Evolutionary conservation across 2,329 filamentous ascomycete species (phyloP), one percentile per base, ranked within the genome.

Genomic region (Chrysosphaeria jannelii): DNA sequence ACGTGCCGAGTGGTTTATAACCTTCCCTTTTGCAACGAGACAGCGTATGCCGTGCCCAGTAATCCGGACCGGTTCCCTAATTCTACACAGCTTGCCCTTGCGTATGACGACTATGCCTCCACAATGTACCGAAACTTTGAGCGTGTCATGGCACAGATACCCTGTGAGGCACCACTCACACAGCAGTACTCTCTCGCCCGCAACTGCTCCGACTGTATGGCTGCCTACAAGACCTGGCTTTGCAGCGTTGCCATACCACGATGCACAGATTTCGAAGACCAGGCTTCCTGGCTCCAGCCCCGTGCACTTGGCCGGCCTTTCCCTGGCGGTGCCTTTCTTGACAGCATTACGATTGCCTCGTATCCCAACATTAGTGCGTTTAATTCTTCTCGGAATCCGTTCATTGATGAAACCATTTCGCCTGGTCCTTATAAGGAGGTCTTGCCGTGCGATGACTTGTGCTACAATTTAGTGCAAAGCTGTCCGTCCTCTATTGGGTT

Each of bases 371-470:
- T 33, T 1, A 39, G 35, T 11, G 46, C 52, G 4, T 47, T 45
- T 25, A 64, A 55, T 27, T 42, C 46, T 6, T 74, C 68, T 8
- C 58, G 79, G 10, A 81, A 76, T 35, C 38, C 53, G 1, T 45
- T 59, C 22, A 85, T 93, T 33, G 78, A 91, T 36, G 35, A 48
- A 3, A 33, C 46, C 1, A 62, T 93, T 28, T 44, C 53, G 30
- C 79, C 85, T 0, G 85, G 85, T 0, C 85, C 85, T 1, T 93
- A 97, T 45, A 88, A 79, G 39, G 85, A 97, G 46, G 50, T 93
- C 11, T 48, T 90, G 6, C 85, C 85, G 0, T 93, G 81, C 36
- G 60, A 72, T 29, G 70, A 89, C 31, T 46, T 91, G 23, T 97
- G 85, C 46, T 85, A 78, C 39, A 61, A 68, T 25, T 53, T 97